These are phyloP conservation scores for Arthrobotrys pseudoclavata DNA, from an alignment of 2,329 filamentous ascomycete genomes.

Conservation along the genomic window DNA sequence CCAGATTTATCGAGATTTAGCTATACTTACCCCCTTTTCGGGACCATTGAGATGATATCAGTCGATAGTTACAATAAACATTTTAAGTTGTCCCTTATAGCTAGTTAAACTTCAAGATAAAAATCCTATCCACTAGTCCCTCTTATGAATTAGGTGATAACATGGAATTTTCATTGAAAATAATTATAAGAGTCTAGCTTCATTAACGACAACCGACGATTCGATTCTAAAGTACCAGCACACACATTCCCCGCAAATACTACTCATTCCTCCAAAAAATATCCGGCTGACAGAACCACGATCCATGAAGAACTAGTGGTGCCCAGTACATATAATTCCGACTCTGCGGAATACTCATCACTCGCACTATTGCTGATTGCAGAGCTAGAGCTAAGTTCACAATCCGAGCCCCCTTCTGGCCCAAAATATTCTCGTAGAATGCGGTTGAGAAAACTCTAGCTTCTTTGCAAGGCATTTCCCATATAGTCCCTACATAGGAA, in stretches of 20 bases:
- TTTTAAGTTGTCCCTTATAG: too few species aligned
- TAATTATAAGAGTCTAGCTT: too few species aligned
- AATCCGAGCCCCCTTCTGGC: not conserved
- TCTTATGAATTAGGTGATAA: too few species aligned
- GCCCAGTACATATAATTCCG: conserved; percentile 14
- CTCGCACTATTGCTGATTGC: not conserved
- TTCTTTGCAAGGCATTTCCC: conserved; percentile 8
- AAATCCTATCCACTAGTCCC: too few species aligned
- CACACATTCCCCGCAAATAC: not conserved
- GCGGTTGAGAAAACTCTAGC: not conserved
- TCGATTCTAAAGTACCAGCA: not conserved
- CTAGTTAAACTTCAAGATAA: too few species aligned
- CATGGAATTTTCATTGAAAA: too few species aligned
- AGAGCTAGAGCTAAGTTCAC: conserved; percentile 1
- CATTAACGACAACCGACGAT: too few species aligned
- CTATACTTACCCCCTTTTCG: too few species aligned
- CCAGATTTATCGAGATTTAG: too few species aligned
- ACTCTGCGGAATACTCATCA: conserved; percentile 4
- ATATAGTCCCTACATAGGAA: conserved; percentile 13
- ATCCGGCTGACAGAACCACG: conserved; percentile 9
- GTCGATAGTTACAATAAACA: too few species aligned
- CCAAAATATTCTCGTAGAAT: conserved; percentile 1
- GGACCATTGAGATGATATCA: too few species aligned
- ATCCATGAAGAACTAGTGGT: conserved; percentile 9
- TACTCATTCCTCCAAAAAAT: conserved; percentile 7